Conservation (phyloP, 495 filamentous ascomycete genomes). For the Penicillium steckii region DNA sequence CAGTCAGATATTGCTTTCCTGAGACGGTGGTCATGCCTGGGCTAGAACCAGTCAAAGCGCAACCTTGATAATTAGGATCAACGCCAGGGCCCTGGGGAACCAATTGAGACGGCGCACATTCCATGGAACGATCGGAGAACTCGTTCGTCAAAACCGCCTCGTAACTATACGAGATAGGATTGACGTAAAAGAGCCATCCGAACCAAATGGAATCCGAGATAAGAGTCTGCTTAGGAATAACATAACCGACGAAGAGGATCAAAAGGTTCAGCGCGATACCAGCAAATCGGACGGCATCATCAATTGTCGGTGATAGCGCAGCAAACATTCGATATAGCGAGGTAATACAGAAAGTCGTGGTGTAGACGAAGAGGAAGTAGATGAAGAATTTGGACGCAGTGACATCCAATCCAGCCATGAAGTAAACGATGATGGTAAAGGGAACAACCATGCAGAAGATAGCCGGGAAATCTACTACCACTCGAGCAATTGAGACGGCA, state of each 20-base stretch:
- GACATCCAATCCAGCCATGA: slow-evolving; percentile 63
- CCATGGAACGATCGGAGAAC: slow-evolving; percentile 57
- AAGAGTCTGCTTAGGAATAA: slow-evolving; percentile 68
- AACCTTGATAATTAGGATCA: slow-evolving; percentile 56
- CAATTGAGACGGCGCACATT: slow-evolving; percentile 56
- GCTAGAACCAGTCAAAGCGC: slow-evolving; percentile 57
- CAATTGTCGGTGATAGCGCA: slow-evolving; percentile 65
- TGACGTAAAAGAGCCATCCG: slow-evolving; percentile 72
- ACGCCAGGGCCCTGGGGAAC: slow-evolving; percentile 55
- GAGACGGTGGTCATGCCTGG: slow-evolving; percentile 44
- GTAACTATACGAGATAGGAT: slow-evolving; percentile 73
- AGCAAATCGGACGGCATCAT: slow-evolving; percentile 70
- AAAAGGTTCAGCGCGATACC: slow-evolving; percentile 65
- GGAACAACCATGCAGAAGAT: slow-evolving; percentile 60
- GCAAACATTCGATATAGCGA: slow-evolving; percentile 77
- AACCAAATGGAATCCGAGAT: slow-evolving; percentile 70
- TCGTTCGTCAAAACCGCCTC: slow-evolving; percentile 71
- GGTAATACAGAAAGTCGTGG: slow-evolving; percentile 65
- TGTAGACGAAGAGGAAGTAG: slow-evolving; percentile 69
- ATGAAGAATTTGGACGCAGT: slow-evolving; percentile 71
- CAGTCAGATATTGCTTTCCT: slow-evolving; percentile 59
- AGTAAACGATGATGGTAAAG: slow-evolving; percentile 68
- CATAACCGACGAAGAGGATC: slow-evolving; percentile 78
- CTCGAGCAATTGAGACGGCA: slow-evolving; percentile 65
- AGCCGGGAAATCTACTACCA: slow-evolving; percentile 67